Percentiles rank a stretch among this genome's conserved stretches.
These are phyloP conservation scores for Hypoxylon perforatum DNA, from an alignment of 495 filamentous ascomycete genomes.

Conservation along the genomic window DNA sequence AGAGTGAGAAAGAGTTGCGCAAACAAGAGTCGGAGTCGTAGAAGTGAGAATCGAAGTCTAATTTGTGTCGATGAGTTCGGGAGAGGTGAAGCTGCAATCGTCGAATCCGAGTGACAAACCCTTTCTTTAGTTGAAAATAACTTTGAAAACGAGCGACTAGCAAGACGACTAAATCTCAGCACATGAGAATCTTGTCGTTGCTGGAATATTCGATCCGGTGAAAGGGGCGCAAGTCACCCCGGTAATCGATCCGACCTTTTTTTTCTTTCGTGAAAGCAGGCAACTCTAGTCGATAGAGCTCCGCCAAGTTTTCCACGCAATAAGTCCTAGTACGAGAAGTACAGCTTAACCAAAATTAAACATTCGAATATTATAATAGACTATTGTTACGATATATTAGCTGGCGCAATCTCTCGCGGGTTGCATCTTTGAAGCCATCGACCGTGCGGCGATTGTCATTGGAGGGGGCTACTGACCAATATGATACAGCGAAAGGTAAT, in stretches of 20 bases:
- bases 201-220: constrained; percentile 28
- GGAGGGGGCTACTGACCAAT: constrained; percentile 60
- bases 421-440: constrained; percentile 16
- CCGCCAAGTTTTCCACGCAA: constrained; percentile 9
- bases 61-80: constrained; percentile 5
- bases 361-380: constrained; percentile 47
- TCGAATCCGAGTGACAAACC: constrained; percentile 6
- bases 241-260: constrained; percentile 7
- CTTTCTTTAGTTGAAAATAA: constrained; percentile 24
- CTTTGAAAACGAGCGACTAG: constrained; percentile 47
- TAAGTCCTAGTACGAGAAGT: constrained; percentile 25
- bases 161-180: constrained; percentile 33
- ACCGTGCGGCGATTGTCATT: constrained; percentile 39
- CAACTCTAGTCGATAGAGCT: constrained; percentile 36
- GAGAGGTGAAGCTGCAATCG: constrained; percentile 6
- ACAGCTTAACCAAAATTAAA: constrained; percentile 47
- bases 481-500: constrained; percentile 58
- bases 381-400: constrained; percentile 46
- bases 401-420: constrained; percentile 42
- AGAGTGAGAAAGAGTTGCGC: constrained; percentile 26
- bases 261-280: constrained; percentile 22
- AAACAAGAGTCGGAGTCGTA: background rate
- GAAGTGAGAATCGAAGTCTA: background rate
- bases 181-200: constrained; percentile 30
- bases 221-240: constrained; percentile 19